phyloP scores from a whole-genome alignment of 192 early-diverging fungal genomes.

The Coemansia sp. region DNA sequence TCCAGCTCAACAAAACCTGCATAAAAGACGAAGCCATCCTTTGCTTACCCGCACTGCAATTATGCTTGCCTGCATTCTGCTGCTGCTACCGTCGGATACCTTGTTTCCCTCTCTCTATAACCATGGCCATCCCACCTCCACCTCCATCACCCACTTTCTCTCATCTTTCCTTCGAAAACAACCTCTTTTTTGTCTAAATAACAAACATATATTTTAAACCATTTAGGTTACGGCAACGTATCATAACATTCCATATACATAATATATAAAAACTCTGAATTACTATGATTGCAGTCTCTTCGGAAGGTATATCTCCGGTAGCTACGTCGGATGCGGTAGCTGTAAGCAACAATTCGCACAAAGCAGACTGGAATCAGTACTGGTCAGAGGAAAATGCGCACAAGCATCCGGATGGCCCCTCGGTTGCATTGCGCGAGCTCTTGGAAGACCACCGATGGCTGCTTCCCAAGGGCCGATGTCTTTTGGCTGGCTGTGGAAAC shows the following conservation, averaged over 20 bases:
- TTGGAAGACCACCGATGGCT: slow-evolving; percentile 45
- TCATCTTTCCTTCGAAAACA: not conserved
- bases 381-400: slow-evolving; percentile 20
- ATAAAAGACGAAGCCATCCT: not conserved
- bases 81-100: not conserved
- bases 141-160: not conserved
- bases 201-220: not conserved
- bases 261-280: not conserved
- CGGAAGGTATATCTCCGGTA: slow-evolving; percentile 19
- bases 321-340: not conserved
- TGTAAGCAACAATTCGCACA: slow-evolving; percentile 12
- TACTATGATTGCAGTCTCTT: slow-evolving; percentile 36
- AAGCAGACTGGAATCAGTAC: slow-evolving; percentile 29
- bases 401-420: slow-evolving; percentile 27
- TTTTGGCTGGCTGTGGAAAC: slow-evolving; percentile 50
- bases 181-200: not conserved
- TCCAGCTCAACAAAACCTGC: not conserved
- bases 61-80: slow-evolving; percentile 4
- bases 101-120: not conserved
- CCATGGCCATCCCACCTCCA: not conserved
- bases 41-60: not conserved
- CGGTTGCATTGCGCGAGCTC: slow-evolving; percentile 42
- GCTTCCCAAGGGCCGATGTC: slow-evolving; percentile 45
- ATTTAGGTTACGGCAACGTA: not conserved
- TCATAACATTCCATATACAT: no score